Evolutionary conservation across 202 grass and related monocot genomes (phyloP), one percentile per base, ranked within the genome.

Genomic region (Saccharum hybrid): DNA sequence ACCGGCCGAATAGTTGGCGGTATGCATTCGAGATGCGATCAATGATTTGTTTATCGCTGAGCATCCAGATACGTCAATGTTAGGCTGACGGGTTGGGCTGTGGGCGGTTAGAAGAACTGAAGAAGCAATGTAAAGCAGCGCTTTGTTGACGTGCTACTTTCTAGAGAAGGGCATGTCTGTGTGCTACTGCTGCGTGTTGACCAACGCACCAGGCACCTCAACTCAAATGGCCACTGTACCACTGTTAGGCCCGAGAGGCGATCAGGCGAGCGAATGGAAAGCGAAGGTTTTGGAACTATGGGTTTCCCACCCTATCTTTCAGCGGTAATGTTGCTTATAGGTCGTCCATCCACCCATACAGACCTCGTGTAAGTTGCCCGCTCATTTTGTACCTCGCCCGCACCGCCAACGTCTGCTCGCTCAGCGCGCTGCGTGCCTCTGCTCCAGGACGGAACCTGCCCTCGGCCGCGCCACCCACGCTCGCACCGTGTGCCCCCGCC

Each of bases 101-200:
- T 38, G 42, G 60, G 71, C 14, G 52, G 61, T 43, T 83, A n/a
- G 71, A 13, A 65, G 42, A 45, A 45, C 42, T 12, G 42, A 12
- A 45, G 71, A 75, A 52, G 71, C 71, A 75, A 57, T 10, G 28
- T 75, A n/a, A 75, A 75, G 71, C 15, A 21, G 43, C 6, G 43
- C 13, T 66, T 66, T 40, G 19, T 28, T 18, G 59, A 76, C 54
- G 33, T 18, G 21, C 54, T 59, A 62, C 12, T 36, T 28, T 46
- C 41, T 16, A 15, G 68, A 28, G 10, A 6, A 71, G 69, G 23
- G 40, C n/a, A 43, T 14, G 66, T 1, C 23, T 63, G 60, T 34
- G 34, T n/a, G 66, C 41, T 71, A 18, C 12, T n/a, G 66, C 42
- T 72, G 31, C 7, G 52, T 61, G 73, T 38, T 40, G 73, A 57